Conservation (phyloP, 371 early-diverging fungal species). For the Mortierella sp. region DNA sequence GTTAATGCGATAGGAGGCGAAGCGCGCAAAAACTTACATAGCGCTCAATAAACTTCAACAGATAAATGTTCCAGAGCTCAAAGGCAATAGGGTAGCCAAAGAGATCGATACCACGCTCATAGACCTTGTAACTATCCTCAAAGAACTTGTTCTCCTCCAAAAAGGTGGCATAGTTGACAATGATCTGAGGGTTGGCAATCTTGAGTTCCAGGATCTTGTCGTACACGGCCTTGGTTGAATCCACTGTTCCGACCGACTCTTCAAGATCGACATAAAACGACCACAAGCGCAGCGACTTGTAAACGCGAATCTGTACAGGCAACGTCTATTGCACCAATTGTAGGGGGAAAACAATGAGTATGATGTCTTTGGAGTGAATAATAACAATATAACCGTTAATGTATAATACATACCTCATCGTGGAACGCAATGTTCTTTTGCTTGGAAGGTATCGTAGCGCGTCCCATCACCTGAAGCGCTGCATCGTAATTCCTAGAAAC, state of each 20-base stretch:
- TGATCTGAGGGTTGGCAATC: slow-evolving; percentile 94
- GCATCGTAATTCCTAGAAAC: slow-evolving; percentile 47
- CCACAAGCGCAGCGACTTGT: slow-evolving; percentile 94
- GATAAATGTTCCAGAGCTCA: slow-evolving; percentile 97
- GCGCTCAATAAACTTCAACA: slow-evolving; percentile 88
- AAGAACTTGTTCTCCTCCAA: slow-evolving; percentile 92
- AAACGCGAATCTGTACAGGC: slow-evolving; percentile 87
- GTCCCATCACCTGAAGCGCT: slow-evolving; percentile 56
- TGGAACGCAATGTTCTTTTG: slow-evolving; percentile 64
- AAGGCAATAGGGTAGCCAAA: slow-evolving; percentile 98
- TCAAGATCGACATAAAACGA: slow-evolving; percentile 94
- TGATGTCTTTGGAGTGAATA: too few relatives aligned
- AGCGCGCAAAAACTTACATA: slow-evolving; percentile 67
- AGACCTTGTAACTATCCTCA: slow-evolving; percentile 95
- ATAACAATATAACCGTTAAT: too few relatives aligned
- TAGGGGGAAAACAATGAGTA: too few relatives aligned
- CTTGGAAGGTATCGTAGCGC: slow-evolving; percentile 56
- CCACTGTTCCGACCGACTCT: slow-evolving; percentile 91
- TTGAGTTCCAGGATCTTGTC: slow-evolving; percentile 93
- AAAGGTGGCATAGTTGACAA: slow-evolving; percentile 94
- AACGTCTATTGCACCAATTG: slow-evolving; percentile 54
- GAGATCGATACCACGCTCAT: slow-evolving; percentile 95
- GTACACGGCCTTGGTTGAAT: slow-evolving; percentile 88
- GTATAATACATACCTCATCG: slow-evolving; percentile 61
- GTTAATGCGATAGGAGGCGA: too few relatives aligned